Base-by-base conservation (phyloP, 495 filamentous ascomycete species). In the Annulohypoxylon nitens region DNA sequence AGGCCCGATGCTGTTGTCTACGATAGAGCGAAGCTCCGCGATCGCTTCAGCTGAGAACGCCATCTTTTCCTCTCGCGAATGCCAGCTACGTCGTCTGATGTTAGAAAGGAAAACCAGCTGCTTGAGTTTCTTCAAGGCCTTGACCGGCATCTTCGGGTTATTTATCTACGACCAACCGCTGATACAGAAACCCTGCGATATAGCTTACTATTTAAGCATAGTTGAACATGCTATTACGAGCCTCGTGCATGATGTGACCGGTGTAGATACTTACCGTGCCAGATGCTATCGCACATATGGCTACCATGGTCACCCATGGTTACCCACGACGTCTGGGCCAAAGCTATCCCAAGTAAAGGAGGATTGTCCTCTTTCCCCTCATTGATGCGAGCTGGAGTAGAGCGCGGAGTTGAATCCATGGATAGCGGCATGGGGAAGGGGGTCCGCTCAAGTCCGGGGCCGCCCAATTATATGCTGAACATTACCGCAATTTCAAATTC, bases 21-120 rank as follows among this genome's bases (percentile, higher is more conserved):
- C 39, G 36, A 73, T 59, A 39, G 70, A 64, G 64, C 64, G 64
- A 23, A 73, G 50, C 26, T 73, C 70, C 1, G 26, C 4, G 2
- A 51, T 45, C n/a, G 70, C 70, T 23, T 64, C 64, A 25, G 34
- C 60, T 10, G 70, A 73, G 53, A 73, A 68, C 12, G 14, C 16
- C 70, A 68, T 73, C 14, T 41, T 41, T 55, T 55, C 9, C 12
- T 36, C 53, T 57, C 33, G 6, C 14, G 4, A 8, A 14, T 54
- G 33, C 50, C 25, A n/a, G 25, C 50, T 54, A 8, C 43, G 43
- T 18, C 43, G 43, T 47, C 18, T 47, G 16, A 18, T 47, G 18
- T 20, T 47, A 20, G 43, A 47, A 18, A 20, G n/a, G 43, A 18
- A 47, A 47, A 47, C 4, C 2, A 47, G 12, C 43, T 47, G 7